Base-by-base conservation (phyloP, 805 yeast genomes). In the Candida lessepsii region DNA sequence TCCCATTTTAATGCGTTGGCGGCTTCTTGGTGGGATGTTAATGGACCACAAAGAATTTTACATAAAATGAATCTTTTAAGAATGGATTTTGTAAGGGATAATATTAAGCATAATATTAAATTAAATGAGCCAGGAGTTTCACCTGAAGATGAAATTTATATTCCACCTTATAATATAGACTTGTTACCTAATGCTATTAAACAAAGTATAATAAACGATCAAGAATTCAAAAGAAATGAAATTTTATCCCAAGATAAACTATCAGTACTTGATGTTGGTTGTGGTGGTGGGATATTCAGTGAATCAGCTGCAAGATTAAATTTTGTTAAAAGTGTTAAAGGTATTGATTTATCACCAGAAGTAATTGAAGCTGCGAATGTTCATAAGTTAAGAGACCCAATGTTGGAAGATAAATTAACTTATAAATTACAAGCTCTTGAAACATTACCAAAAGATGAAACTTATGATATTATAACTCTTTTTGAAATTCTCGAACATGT, bases 401-500 rank as follows among this genome's bases (percentile, higher is more conserved):
- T 62, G 19, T 62, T 90, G 29, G 55, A 57, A 3, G 45, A 50
- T 16, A 83, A 82, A 46, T 61, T 93, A 27, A 54, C 56, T 15
- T 93, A 93, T 60, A 64, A 76, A 39, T 61, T 82, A 36, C 67
- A 60, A 28, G 75, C 90, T 0, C 61, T 91, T 13, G 96, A 86
- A 47, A 78, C 77, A 25, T 47, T 82, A 18, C 63, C 67, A 5
- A 40, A 50, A 5, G 53, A 59, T 9, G 78, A 71, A 11, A 64
- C 63, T 35, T 91, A 65, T 60, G 96, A 93, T 56, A 60, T 90
- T 2, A 81, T 93, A 4, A 87, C 97, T 1, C 77, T 90, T 78
- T 87, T 91, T 73, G 99, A 93, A 60, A 81, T 93, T 78, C 70
- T 93, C 26, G 99, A 93, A 60, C 99, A 93, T 58, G 97, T 93